Evolutionary conservation across 352 stramenopile species (phyloP), one percentile per base, ranked within the genome.

Genomic region (Globisporangium irregulare): DNA sequence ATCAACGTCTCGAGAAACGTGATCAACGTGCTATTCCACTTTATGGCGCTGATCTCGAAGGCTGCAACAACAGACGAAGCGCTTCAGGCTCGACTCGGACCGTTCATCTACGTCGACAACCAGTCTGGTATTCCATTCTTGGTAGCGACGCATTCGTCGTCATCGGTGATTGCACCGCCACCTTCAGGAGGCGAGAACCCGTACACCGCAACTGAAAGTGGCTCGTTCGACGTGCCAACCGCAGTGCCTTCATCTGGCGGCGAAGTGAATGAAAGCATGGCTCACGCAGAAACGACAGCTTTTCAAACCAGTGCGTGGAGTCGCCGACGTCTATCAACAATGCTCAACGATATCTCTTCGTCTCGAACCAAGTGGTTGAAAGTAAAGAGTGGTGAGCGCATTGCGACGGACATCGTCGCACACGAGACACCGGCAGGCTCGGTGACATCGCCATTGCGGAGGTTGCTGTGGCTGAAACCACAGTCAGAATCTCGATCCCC

Each of bases 21-120:
- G 48, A 82, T 95, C 54, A 93, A 95, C 66, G 87, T 95, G 60
- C 36, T 95, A 29, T 72, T 95, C 8, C 86, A 92, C 65, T 91
- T 92, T 61, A 73, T 89, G 54, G 76, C 78, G 59, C 75, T 95
- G 27, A 82, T 95, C 57, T 90, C 81, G n/a, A 90, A 87, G 64
- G 70, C 74, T 2, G 72, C 75, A 9, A 71, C 75, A 36, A 73
- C 70, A 0, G 76, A 82, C 22, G 76, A 88, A 59, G 73, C 69
- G 15, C 68, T 82, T 32, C 71, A 68, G 43, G 75, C 78, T 9
- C 82, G 81, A 8, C 82, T 95, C 29, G 87, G 87, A 1, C 83
- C 86, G 22, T 93, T 89, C 66, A 91, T 95, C 58, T 95, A 95
- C 62, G 84, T 95, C 7, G 87, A 95, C 59, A 95, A 95, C 57